Percentiles rank a stretch among this genome's conserved stretches.
Conservation (phyloP, 2,329 filamentous ascomycete species). For the Cercospora janseana region DNA sequence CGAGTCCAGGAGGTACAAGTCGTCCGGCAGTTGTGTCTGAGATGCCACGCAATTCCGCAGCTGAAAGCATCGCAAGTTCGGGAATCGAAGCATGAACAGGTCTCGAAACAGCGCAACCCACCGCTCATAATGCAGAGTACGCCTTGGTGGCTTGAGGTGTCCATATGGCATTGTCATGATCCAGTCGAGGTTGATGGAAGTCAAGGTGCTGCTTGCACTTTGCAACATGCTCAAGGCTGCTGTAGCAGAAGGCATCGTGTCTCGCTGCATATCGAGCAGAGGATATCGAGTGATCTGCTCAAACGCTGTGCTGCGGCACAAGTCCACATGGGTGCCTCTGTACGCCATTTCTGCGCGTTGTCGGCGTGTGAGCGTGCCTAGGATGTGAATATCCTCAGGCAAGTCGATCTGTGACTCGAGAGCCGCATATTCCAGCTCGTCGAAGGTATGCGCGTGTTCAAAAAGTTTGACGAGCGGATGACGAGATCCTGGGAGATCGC, state of each 20-base stretch:
- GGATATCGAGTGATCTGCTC: background rate
- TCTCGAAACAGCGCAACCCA: conserved; percentile 29
- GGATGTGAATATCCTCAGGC: conserved; percentile 10
- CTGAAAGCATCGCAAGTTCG: conserved; percentile 47
- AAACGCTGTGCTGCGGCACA: background rate
- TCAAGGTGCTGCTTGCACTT: conserved; percentile 31
- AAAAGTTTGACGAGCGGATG: conserved; percentile 15
- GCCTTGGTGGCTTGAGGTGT: background rate
- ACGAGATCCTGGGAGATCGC: background rate
- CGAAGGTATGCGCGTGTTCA: conserved; percentile 14
- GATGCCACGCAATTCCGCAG: conserved; percentile 45
- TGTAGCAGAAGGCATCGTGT: conserved; percentile 26
- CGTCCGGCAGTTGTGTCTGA: conserved; percentile 39
- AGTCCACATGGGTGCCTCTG: conserved; percentile 22
- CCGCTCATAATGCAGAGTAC: background rate
- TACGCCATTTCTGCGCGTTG: conserved; percentile 23
- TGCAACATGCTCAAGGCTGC: conserved; percentile 24
- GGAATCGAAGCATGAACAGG: conserved; percentile 43
- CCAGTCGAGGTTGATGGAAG: conserved; percentile 41
- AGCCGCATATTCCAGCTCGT: conserved; percentile 26
- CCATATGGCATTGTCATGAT: conserved; percentile 25
- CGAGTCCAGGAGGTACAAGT: conserved; percentile 39
- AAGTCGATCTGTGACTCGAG: conserved; percentile 17
- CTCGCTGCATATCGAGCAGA: conserved; percentile 24
- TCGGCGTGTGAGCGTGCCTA: conserved; percentile 7